A percentile compares a stretch with the other conserved stretches of the same genome.
Conservation (phyloP, 768 basidiomycete genomes). For the Trametes maxima region DNA sequence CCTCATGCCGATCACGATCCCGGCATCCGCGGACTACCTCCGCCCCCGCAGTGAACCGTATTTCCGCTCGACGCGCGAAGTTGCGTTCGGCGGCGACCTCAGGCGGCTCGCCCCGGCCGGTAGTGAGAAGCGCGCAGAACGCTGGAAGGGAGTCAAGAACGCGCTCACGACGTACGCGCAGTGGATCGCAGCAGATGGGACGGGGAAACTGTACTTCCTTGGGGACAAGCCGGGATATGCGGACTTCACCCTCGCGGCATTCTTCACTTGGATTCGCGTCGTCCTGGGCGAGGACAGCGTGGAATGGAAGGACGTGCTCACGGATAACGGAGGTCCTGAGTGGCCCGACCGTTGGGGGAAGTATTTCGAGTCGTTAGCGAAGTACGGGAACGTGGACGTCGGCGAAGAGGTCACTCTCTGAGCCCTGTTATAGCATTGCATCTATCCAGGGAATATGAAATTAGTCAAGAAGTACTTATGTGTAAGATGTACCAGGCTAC, state of each 20-base stretch:
- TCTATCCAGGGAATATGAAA: no score
- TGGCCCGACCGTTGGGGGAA: conserved; percentile 36
- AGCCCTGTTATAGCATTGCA: neutral
- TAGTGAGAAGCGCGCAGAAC: conserved; percentile 30
- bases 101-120: conserved; percentile 34
- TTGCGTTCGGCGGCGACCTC: conserved; percentile 30
- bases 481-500: no score
- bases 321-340: conserved; percentile 39
- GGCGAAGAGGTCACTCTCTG: conserved; percentile 27
- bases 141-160: conserved; percentile 33
- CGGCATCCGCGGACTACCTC: conserved; percentile 7
- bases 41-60: conserved; percentile 26
- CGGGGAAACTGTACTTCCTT: conserved; percentile 36
- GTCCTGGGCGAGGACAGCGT: conserved; percentile 32
- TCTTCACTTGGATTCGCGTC: conserved; percentile 40
- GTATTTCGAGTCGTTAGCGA: conserved; percentile 36
- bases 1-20: conserved; percentile 19
- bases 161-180: conserved; percentile 31
- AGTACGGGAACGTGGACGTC: conserved; percentile 35
- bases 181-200: conserved; percentile 35
- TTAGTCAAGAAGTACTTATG: no score
- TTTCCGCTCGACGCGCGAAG: conserved; percentile 40
- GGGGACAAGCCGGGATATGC: conserved; percentile 39
- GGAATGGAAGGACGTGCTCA: conserved; percentile 37
- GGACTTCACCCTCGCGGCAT: conserved; percentile 38